Conservation (phyloP, 2,329 filamentous ascomycete genomes). For the Trichophaea hybrida region DNA sequence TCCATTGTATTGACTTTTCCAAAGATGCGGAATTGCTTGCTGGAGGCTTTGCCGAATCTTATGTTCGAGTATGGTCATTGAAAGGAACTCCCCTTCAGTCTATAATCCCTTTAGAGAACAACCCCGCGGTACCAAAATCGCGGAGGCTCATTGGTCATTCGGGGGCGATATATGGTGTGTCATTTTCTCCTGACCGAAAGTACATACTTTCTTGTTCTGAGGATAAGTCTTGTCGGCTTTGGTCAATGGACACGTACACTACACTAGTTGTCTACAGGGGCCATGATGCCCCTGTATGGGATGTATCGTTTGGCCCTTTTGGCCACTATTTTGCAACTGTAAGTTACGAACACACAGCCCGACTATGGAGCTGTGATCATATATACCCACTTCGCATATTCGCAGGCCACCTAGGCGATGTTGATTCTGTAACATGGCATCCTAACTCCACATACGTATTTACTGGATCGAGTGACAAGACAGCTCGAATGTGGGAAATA, state of each 20-base stretch:
- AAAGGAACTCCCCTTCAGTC: conserved; percentile 70
- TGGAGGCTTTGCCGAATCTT: conserved; percentile 81
- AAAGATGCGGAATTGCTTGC: conserved; percentile 78
- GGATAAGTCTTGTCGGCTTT: conserved; percentile 77
- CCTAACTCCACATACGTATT: conserved; percentile 89
- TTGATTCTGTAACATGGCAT: conserved; percentile 88
- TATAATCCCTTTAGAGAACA: conserved; percentile 44
- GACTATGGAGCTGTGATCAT: conserved; percentile 85
- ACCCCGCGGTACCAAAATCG: conserved; percentile 50
- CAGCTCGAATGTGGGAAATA: conserved; percentile 95
- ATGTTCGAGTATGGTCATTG: conserved; percentile 86
- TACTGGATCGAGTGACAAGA: conserved; percentile 83
- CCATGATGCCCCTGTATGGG: conserved; percentile 79
- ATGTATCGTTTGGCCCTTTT: conserved; percentile 77
- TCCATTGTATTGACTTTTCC: conserved; percentile 92
- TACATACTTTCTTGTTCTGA: conserved; percentile 76
- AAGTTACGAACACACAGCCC: conserved; percentile 77
- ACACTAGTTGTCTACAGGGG: conserved; percentile 89
- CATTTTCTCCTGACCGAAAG: conserved; percentile 63
- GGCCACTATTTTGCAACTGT: conserved; percentile 89
- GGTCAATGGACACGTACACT: conserved; percentile 85
- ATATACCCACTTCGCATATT: conserved; percentile 78
- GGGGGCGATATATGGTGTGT: conserved; percentile 73
- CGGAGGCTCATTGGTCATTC: conserved; percentile 72
- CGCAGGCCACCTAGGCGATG: conserved; percentile 80